Conservation (phyloP, 2,329 filamentous ascomycete genomes). For the Cercospora nicotianae region DNA sequence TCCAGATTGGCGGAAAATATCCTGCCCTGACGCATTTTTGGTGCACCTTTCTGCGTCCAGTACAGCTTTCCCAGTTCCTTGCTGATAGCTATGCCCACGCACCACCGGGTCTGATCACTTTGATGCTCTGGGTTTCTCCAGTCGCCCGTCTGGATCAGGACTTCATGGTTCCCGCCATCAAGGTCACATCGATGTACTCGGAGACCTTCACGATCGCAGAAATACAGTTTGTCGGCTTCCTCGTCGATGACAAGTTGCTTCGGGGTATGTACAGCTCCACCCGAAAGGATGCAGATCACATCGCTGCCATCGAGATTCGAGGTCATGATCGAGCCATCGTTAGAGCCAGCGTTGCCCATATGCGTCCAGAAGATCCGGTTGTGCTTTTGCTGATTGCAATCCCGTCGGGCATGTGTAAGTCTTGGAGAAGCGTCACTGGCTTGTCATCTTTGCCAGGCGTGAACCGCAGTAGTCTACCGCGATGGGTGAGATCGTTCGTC, state of each 20-base stretch:
- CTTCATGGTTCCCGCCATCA: conserved; percentile 40
- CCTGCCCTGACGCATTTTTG: conserved; percentile 53
- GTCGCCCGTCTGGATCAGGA: conserved; percentile 44
- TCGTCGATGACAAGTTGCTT: conserved; percentile 45
- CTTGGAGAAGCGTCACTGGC: conserved; percentile 8
- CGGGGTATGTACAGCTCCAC: conserved; percentile 52
- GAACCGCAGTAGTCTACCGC: conserved; percentile 11
- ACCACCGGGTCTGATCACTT: conserved; percentile 28
- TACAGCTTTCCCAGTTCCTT: conserved; percentile 49
- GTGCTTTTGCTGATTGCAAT: conserved; percentile 32
- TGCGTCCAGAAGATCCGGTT: conserved; percentile 39
- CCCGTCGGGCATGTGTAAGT: conserved; percentile 35
- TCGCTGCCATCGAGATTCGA: conserved; percentile 52
- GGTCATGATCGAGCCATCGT: conserved; percentile 29
- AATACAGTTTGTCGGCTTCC: conserved; percentile 41
- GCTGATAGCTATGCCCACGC: conserved; percentile 56
- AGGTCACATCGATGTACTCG: conserved; percentile 41
- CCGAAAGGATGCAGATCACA: conserved; percentile 45
- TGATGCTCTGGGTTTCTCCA: conserved; percentile 35
- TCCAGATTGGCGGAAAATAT: conserved; percentile 55
- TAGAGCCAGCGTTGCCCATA: conserved; percentile 29
- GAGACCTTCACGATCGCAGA: conserved; percentile 49
- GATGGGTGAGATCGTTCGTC: conserved; percentile 17
- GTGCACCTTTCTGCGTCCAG: conserved; percentile 61
- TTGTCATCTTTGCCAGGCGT: conserved; percentile 8